phyloP scores from a whole-genome alignment of 768 basidiomycete species.

The Multifurca ochricompacta region DNA sequence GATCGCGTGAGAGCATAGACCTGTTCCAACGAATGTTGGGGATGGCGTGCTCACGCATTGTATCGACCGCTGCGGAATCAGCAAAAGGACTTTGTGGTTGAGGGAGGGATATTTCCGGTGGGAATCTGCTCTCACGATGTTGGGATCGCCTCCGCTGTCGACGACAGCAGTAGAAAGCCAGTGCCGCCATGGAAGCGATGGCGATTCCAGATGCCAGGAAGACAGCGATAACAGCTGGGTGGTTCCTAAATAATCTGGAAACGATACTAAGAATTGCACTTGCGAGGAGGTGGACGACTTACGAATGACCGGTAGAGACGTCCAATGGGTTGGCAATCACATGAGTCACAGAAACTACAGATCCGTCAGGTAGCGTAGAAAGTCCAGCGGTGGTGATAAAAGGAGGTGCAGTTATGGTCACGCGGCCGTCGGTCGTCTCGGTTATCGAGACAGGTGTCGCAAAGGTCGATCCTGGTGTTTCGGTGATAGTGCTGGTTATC shows the following conservation, averaged over 20 bases:
- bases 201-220: conserved; percentile 62
- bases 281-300: not conserved
- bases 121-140: not conserved
- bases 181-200: conserved; percentile 38
- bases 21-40: not conserved
- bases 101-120: conserved; percentile 23
- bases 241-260: conserved; percentile 57
- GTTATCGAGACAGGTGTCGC: conserved; percentile 37
- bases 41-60: not conserved
- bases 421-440: conserved; percentile 34
- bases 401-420: conserved; percentile 36
- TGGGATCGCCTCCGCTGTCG: conserved; percentile 32
- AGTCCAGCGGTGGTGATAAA: conserved; percentile 41
- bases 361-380: conserved; percentile 39
- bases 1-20: not conserved
- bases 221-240: conserved; percentile 62
- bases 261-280: not conserved
- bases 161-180: conserved; percentile 36
- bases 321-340: conserved; percentile 43
- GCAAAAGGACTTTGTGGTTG: conserved; percentile 32
- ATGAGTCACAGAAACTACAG: conserved; percentile 41
- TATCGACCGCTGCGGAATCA: conserved; percentile 22
- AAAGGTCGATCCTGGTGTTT: conserved; percentile 37
- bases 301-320: conserved; percentile 7
- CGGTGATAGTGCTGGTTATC: conserved; percentile 36